Evolutionary conservation across 306 rosid species (phyloP).

Genomic region (Citrullus mucosospermus): DNA sequence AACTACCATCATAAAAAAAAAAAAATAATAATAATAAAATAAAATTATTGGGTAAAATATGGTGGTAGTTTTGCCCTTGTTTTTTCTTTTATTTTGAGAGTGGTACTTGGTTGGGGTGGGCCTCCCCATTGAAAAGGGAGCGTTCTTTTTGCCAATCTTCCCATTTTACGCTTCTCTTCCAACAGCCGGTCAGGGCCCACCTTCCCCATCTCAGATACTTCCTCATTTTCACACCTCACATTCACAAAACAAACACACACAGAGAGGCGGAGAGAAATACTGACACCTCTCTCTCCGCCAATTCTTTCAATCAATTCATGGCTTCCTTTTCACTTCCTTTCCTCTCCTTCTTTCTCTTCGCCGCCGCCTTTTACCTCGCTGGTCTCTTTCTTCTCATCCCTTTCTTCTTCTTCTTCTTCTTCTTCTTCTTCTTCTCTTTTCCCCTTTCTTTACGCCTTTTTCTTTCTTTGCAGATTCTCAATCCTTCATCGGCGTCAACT

Average conservation of each 20-base stretch:
- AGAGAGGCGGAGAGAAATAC: background rate
- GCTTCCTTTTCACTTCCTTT: conserved; percentile 17
- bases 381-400: conserved; percentile 17
- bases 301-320: conserved; percentile 15
- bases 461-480: conserved; percentile 45
- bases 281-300: background rate
- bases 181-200: background rate
- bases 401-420: background rate
- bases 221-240: background rate
- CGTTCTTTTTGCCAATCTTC: background rate
- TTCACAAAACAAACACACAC: background rate
- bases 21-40: too few species aligned
- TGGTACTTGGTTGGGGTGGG: too few species aligned
- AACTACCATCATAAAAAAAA: too few species aligned
- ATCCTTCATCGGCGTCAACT: conserved; percentile 77
- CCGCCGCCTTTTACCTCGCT: conserved; percentile 17
- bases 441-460: background rate
- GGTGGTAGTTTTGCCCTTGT: too few species aligned
- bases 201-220: background rate
- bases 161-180: background rate
- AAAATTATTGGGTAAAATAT: too few species aligned
- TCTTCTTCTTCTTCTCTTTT: background rate
- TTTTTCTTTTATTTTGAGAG: too few species aligned
- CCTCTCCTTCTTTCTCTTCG: conserved; percentile 19
- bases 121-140: background rate